Evolutionary conservation across 2,329 filamentous ascomycete genomes (phyloP), one percentile per base, ranked within the genome.

Genomic region (Pseudogymnoascus sp.): DNA sequence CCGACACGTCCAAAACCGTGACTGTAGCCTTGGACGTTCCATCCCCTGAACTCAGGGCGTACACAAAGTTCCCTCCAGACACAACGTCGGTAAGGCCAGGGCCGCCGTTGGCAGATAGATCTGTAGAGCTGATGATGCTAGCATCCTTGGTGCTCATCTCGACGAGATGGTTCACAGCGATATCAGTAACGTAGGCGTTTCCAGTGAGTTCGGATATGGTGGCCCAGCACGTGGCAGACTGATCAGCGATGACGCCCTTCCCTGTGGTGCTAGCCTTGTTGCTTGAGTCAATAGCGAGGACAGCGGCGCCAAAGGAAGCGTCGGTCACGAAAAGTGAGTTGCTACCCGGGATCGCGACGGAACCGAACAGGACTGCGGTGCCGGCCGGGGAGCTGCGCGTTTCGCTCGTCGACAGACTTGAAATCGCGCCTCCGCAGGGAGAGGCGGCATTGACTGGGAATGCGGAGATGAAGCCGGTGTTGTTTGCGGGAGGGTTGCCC

Each of bases 201-300:
- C 74, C 71, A 0, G 80, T 82, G 0, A 71, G 69, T 0, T 71
- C 62, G 0, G 80, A 81, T 39, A 85, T 73, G 1, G 81, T 74
- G 0, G 74, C 76, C 84, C 84, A 87, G 70, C 84, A 87, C 0
- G 83, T 86, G 1, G 84, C 84, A 6, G 63, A 70, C 67, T 87
- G 84, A 37, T 75, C 79, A 0, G 73, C 71, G 11, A 87, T 72
- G 1, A 68, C 65, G n/a, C 74, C 72, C 54, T 72, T 74, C n/a
- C 72, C 73, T 36, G 73, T 70, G 0, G 50, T 54, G 0, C 81
- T 84, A 1, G 81, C 39, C 28, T 54, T 33, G 47, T 33, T 20
- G 28, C 47, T 35, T 4, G 47, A 35, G 28, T 54, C 47, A 20
- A 83, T 64, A 1, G 74, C 70, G 1, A 86, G 68, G 4, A 84